A percentile compares a stretch with the other conserved stretches of the same genome.
These are phyloP conservation scores for Polytolypa hystricis DNA, from an alignment of 2,329 filamentous ascomycete genomes.

Conservation along the genomic window DNA sequence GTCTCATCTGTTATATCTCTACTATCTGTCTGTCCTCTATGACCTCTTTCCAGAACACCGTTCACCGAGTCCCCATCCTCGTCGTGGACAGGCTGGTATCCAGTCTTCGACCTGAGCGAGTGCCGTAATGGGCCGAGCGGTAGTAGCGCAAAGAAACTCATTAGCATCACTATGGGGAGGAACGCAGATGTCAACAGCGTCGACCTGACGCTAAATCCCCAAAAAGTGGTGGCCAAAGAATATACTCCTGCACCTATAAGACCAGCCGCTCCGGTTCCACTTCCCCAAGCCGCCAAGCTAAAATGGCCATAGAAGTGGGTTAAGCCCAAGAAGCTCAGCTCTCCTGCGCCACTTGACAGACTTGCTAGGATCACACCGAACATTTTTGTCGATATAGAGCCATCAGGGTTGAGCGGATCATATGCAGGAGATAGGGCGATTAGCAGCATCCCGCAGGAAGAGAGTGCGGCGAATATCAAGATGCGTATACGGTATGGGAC, in stretches of 20 bases:
- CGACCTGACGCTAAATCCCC: constrained; percentile 60
- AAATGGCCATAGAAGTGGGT: constrained; percentile 88
- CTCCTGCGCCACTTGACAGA: constrained; percentile 73
- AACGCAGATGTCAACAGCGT: constrained; percentile 70
- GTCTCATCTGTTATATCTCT: constrained; percentile 20
- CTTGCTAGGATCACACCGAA: constrained; percentile 75
- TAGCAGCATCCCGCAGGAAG: constrained; percentile 76
- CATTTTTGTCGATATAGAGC: constrained; percentile 64
- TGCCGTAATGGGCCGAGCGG: constrained; percentile 55
- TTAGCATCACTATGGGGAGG: constrained; percentile 66
- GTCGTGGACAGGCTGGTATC: constrained; percentile 44
- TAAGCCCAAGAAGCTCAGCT: constrained; percentile 80
- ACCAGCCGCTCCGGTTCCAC: constrained; percentile 81
- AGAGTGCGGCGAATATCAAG: constrained; percentile 61
- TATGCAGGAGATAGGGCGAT: constrained; percentile 66
- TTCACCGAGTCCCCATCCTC: constrained; percentile 19
- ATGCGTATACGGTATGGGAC: constrained; percentile 72
- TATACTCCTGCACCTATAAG: constrained; percentile 81
- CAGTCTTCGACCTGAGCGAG: constrained; percentile 29
- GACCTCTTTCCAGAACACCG: constrained; percentile 22
- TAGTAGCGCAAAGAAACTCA: constrained; percentile 75
- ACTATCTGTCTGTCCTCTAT: constrained; percentile 14
- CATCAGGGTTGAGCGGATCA: constrained; percentile 2
- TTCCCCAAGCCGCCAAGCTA: constrained; percentile 83
- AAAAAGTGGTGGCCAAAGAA: constrained; percentile 69